A percentile compares a stretch with the other conserved stretches of the same genome.
phyloP scores from a whole-genome alignment of 192 early-diverging fungal genomes.

The Entomortierella parvispora region DNA sequence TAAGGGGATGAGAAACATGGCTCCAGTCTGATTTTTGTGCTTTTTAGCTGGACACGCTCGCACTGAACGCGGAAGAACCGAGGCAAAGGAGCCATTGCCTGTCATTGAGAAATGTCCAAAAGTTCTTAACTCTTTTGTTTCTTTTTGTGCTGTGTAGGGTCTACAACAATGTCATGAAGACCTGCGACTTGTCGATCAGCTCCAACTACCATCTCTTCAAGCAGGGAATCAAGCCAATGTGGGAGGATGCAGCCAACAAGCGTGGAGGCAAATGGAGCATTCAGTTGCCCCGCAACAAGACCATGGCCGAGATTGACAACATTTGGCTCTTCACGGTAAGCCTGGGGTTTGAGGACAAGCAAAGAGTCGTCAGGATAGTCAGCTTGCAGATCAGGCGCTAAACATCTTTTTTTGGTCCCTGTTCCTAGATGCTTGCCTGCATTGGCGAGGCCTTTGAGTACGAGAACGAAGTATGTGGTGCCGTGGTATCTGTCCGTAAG shows the following conservation, averaged over 20 bases:
- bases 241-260: constrained; percentile 93
- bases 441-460: constrained; percentile 89
- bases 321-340: constrained; percentile 86
- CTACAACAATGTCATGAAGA: constrained; percentile 88
- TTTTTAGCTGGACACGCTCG: too few species aligned
- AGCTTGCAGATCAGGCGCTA: too few species aligned
- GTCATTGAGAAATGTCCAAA: too few species aligned
- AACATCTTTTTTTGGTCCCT: constrained; percentile 1
- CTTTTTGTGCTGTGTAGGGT: constrained; percentile 48
- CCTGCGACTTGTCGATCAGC: constrained; percentile 74
- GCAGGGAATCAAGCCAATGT: constrained; percentile 90
- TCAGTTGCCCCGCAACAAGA: constrained; percentile 74
- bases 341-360: neutral
- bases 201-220: constrained; percentile 98
- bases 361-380: too few species aligned
- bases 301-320: constrained; percentile 80
- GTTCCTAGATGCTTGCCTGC: constrained; percentile 79
- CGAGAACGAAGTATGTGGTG: constrained; percentile 89
- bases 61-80: too few species aligned
- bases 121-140: neutral
- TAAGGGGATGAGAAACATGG: neutral
- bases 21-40: too few species aligned
- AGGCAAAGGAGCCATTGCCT: too few species aligned
- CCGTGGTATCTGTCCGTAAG: constrained; percentile 90
- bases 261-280: constrained; percentile 94